Evolutionary conservation across 2,329 filamentous ascomycete species (phyloP).

Genomic region (Diplodia intermedia): DNA sequence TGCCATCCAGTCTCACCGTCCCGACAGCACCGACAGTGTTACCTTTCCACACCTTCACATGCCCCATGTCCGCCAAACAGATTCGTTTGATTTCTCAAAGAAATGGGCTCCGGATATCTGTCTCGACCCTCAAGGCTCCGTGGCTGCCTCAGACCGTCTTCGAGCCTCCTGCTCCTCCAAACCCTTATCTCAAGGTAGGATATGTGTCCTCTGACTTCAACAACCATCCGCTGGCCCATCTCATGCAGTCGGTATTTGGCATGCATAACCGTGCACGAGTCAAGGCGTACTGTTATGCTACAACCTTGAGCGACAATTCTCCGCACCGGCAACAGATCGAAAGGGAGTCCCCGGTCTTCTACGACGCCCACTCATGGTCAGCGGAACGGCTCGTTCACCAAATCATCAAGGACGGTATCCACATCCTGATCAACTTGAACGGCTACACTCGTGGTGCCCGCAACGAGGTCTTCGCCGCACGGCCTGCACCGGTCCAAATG

Average conservation of each 20-base stretch:
- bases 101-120: slow-evolving; percentile 91
- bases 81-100: slow-evolving; percentile 94
- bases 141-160: slow-evolving; percentile 87
- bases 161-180: slow-evolving; percentile 82
- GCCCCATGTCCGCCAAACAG: slow-evolving; percentile 86
- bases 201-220: slow-evolving; percentile 99
- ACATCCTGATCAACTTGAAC: slow-evolving; percentile 97
- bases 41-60: slow-evolving; percentile 98
- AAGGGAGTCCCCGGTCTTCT: slow-evolving; percentile 86
- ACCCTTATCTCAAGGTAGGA: slow-evolving; percentile 84
- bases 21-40: slow-evolving; percentile 92
- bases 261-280: slow-evolving; percentile 77
- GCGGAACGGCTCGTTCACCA: slow-evolving; percentile 84
- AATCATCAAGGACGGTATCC: slow-evolving; percentile 85
- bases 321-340: slow-evolving; percentile 92
- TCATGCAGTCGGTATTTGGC: slow-evolving; percentile 99
- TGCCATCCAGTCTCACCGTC: slow-evolving; percentile 75
- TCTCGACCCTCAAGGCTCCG: slow-evolving; percentile 81
- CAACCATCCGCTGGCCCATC: slow-evolving; percentile 92
- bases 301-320: slow-evolving; percentile 88
- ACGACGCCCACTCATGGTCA: slow-evolving; percentile 86
- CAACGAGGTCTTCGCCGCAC: slow-evolving; percentile 95
- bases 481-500: slow-evolving; percentile 96
- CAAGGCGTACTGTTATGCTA: slow-evolving; percentile 93
- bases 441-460: slow-evolving; percentile 96